Base-by-base conservation (phyloP, 2,329 filamentous ascomycete species). In the Microsporum canis region DNA sequence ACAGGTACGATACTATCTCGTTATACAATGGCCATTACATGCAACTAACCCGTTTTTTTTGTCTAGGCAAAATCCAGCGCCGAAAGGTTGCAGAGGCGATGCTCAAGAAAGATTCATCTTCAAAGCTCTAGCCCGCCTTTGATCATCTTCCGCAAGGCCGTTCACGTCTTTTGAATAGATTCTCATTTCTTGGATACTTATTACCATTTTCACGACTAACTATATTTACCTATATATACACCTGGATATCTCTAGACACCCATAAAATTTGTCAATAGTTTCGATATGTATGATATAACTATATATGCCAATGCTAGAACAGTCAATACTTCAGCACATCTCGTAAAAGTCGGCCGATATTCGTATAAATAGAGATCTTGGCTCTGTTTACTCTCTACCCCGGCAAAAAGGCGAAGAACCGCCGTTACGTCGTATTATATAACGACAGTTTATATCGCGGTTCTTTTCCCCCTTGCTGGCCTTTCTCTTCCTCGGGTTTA, bases 61-160 rank as follows among this genome's bases (percentile, higher is more conserved):
- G 10, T 56, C 2, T 57, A 4, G 89, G 89, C 61, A 95, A 95
- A 79, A 88, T 95, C 62, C 89, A 95, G 76, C 79, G 89, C 63
- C 82, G 88, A 64, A 89, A 91, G 68, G 89, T 95, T n/a, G 89
- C 89, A 12, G 88, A 92, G 73, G 84, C 83, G 34, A 92, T 95
- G 88, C 79, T 86, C 73, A 88, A 88, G 78, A 82, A 86, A 72
- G 84, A 85, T 61, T 72, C 75, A 3, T 79, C 78, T 68, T 73
- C 81, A 12, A 83, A 82, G 70, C 73, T 83, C 66, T 83, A 77
- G 63, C 33, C 2, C 10, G 33, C 36, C 5, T n/a, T 7, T 17
- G 10, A 4, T 27, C 34, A 5, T 7, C 17, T 1, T 23, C 17
- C 17, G 17, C 17, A 23, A 23, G 17, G 17, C 17, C 17, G 17